A percentile compares a stretch with the other conserved stretches of the same genome.
Conservation (phyloP, 1,284 basidiomycete species). For the Ceratobasidium sp. region DNA sequence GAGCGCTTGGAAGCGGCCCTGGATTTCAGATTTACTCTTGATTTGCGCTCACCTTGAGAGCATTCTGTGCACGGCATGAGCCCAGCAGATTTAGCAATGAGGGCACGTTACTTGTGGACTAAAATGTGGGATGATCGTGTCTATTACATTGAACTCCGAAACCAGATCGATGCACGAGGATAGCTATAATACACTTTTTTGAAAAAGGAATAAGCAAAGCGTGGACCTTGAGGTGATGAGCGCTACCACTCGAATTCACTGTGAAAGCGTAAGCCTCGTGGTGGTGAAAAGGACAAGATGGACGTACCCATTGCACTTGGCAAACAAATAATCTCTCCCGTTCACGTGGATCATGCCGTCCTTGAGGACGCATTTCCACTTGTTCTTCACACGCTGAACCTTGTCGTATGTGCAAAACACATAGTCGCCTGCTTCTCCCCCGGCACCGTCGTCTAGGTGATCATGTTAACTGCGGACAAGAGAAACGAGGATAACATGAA, state of each 20-base stretch:
- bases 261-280: neutral
- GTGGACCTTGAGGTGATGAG: neutral
- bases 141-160: slow-evolving; percentile 5
- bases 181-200: slow-evolving; percentile 10
- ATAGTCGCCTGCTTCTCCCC: slow-evolving; percentile 81
- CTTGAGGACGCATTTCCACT: slow-evolving; percentile 99
- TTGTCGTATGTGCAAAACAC: slow-evolving; percentile 99
- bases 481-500: neutral
- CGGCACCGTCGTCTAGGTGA: slow-evolving; percentile 64
- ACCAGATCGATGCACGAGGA: slow-evolving; percentile 1
- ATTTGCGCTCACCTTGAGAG: no score
- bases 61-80: no score
- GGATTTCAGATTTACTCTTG: no score
- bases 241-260: slow-evolving; percentile 46
- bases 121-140: neutral
- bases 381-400: slow-evolving; percentile 98
- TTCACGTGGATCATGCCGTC: slow-evolving; percentile 98
- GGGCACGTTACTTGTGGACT: no score
- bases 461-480: no score
- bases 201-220: no score
- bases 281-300: neutral
- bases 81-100: no score
- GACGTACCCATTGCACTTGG: slow-evolving; percentile 87
- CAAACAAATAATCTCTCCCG: slow-evolving; percentile 96
- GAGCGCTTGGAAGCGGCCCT: no score